A percentile compares a stretch with the other conserved stretches of the same genome.
phyloP scores from a whole-genome alignment of 768 basidiomycete species.

The Pleurotus platypus region DNA sequence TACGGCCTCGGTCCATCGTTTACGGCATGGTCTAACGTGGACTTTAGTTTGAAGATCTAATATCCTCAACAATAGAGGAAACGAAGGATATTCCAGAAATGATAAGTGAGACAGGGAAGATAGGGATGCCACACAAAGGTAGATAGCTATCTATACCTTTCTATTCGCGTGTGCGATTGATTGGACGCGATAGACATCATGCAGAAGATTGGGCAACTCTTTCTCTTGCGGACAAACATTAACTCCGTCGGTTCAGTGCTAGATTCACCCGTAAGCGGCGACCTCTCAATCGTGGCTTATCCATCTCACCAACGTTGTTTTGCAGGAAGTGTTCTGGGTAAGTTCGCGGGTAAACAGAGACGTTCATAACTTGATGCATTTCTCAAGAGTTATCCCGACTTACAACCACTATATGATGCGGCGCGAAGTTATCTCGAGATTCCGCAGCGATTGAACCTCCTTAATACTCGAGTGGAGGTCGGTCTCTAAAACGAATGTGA shows the following conservation, averaged over 20 bases:
- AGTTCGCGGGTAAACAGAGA: conserved; percentile 17
- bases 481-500: neutral
- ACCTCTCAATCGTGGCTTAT: no score
- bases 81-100: conserved; percentile 95
- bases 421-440: conserved; percentile 94
- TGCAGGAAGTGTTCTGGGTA: conserved; percentile 93
- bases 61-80: conserved; percentile 91
- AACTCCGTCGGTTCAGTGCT: conserved; percentile 96
- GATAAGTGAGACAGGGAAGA: conserved; percentile 92
- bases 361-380: neutral
- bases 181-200: conserved; percentile 67
- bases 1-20: conserved; percentile 21
- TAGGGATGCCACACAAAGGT: conserved; percentile 86
- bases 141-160: conserved; percentile 2
- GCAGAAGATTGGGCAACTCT: conserved; percentile 94
- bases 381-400: conserved; percentile 82
- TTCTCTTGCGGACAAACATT: conserved; percentile 90
- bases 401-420: conserved; percentile 93
- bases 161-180: conserved; percentile 6
- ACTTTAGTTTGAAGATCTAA: conserved; percentile 82
- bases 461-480: conserved; percentile 93
- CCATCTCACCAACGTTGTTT: neutral
- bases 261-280: conserved; percentile 77
- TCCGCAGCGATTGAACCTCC: conserved; percentile 86
- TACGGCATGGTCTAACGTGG: neutral